Evolutionary conservation across 768 basidiomycete genomes (phyloP).

Genomic region (Harrya chromipes): DNA sequence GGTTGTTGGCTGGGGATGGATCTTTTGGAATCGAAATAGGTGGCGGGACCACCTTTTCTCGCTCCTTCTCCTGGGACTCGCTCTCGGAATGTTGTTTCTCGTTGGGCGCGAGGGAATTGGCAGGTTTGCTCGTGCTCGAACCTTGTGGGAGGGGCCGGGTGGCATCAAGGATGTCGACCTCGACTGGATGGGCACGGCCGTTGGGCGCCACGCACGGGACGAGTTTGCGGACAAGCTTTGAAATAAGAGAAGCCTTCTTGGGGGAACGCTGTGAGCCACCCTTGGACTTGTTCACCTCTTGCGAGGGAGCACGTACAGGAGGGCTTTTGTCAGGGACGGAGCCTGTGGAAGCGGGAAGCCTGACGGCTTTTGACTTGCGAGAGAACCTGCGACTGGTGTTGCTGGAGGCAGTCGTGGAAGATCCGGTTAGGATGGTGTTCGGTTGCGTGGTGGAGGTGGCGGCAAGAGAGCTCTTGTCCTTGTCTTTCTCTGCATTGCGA

Average conservation of each 20-base stretch:
- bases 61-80: constrained; percentile 33
- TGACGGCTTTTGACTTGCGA: constrained; percentile 24
- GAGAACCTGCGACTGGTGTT: constrained; percentile 29
- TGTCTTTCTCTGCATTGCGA: constrained; percentile 37
- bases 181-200: constrained; percentile 41
- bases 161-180: constrained; percentile 34
- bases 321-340: constrained; percentile 26
- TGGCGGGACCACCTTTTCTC: constrained; percentile 32
- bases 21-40: constrained; percentile 23
- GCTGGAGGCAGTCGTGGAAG: constrained; percentile 21
- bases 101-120: constrained; percentile 19
- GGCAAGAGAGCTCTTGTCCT: constrained; percentile 45
- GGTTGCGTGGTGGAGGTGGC: constrained; percentile 44
- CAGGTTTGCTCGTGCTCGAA: constrained; percentile 19
- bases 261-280: constrained; percentile 32
- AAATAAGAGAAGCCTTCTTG: constrained; percentile 53
- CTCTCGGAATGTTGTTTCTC: constrained; percentile 29
- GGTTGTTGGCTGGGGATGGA: constrained; percentile 13
- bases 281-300: constrained; percentile 34
- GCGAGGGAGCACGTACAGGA: constrained; percentile 34
- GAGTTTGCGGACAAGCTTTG: constrained; percentile 57
- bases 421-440: constrained; percentile 28
- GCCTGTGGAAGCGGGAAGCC: constrained; percentile 15
- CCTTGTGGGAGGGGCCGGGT: constrained; percentile 18
- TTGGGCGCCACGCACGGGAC: constrained; percentile 65